phyloP scores from a whole-genome alignment of 176 grass and related monocot genomes.

The Musa troglodytarum region DNA sequence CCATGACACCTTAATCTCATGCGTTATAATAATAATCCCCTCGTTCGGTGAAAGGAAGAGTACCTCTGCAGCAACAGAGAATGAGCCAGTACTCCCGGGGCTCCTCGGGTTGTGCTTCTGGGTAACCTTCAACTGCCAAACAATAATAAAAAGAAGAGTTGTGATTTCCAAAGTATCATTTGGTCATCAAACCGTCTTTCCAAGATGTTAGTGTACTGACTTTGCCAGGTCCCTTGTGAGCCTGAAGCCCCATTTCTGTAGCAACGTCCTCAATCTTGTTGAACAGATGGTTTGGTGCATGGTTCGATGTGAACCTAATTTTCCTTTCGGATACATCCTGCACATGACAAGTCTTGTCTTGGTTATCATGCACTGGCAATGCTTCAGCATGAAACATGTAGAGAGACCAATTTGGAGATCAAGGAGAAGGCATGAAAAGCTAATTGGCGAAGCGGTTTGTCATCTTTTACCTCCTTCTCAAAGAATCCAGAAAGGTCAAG shows the following conservation, averaged over 20 bases:
- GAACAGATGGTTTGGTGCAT: conserved; percentile 66
- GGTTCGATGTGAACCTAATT: conserved; percentile 68
- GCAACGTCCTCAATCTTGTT: conserved; percentile 56
- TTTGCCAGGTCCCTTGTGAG: conserved; percentile 58
- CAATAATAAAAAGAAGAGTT: neutral
- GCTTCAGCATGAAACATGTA: too few relatives aligned
- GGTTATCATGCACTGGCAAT: too few relatives aligned
- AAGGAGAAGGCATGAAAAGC: too few relatives aligned
- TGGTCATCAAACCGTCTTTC: neutral
- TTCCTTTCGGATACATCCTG: conserved; percentile 88
- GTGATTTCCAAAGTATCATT: neutral
- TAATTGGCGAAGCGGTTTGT: too few relatives aligned
- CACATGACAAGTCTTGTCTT: neutral
- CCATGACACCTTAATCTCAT: too few relatives aligned
- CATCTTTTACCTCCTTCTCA: conserved; percentile 62
- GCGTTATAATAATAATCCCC: too few relatives aligned
- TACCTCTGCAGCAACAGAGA: conserved; percentile 72
- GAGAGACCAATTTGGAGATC: conserved; percentile 41
- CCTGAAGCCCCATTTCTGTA: conserved; percentile 66
- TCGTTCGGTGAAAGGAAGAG: too few relatives aligned
- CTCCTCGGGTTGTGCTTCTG: conserved; percentile 37
- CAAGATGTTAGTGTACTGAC: conserved; percentile 20
- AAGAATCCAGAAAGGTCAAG: conserved; percentile 97
- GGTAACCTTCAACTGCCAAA: conserved; percentile 58
- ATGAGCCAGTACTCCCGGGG: conserved; percentile 24